phyloP scores from a whole-genome alignment of 805 yeast species.

The Grigorovia humatica region DNA sequence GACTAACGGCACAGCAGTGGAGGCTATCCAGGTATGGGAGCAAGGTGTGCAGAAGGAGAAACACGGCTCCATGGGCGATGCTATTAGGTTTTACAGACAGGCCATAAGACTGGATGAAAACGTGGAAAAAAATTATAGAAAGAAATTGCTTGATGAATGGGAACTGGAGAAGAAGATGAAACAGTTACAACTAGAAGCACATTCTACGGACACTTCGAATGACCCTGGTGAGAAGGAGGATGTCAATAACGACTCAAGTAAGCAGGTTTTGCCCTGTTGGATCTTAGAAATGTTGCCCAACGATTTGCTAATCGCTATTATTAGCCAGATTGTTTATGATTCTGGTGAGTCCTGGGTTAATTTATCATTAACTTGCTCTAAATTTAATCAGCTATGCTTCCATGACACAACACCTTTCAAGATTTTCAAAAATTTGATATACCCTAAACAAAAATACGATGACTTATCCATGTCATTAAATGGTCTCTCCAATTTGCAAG shows the following conservation, averaged over 20 bases:
- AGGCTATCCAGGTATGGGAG: constrained; percentile 58
- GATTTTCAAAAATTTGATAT: constrained; percentile 39
- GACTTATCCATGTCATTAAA: constrained; percentile 32
- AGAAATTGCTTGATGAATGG: constrained; percentile 38
- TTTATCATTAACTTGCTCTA: constrained; percentile 49
- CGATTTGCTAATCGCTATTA: constrained; percentile 46
- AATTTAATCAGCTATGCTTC: constrained; percentile 48
- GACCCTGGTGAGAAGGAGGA: constrained; percentile 7
- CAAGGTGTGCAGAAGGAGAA: constrained; percentile 62
- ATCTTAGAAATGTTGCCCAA: constrained; percentile 39
- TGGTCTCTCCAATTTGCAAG: constrained; percentile 28
- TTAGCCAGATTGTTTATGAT: constrained; percentile 35
- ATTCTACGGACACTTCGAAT: constrained; percentile 1
- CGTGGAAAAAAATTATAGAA: constrained; percentile 62
- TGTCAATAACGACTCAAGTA: constrained; percentile 15
- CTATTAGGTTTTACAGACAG: constrained; percentile 57
- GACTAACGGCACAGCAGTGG: not conserved
- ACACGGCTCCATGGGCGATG: constrained; percentile 73
- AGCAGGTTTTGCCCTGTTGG: constrained; percentile 32
- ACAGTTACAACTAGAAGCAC: constrained; percentile 3
- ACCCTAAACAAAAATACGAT: constrained; percentile 45
- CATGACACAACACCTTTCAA: constrained; percentile 41
- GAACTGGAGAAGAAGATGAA: constrained; percentile 20
- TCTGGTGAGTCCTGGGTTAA: constrained; percentile 60
- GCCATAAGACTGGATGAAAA: constrained; percentile 48